Evolutionary conservation across 2,329 filamentous ascomycete genomes (phyloP).

Genomic region (Phyllosticta ampelicida): DNA sequence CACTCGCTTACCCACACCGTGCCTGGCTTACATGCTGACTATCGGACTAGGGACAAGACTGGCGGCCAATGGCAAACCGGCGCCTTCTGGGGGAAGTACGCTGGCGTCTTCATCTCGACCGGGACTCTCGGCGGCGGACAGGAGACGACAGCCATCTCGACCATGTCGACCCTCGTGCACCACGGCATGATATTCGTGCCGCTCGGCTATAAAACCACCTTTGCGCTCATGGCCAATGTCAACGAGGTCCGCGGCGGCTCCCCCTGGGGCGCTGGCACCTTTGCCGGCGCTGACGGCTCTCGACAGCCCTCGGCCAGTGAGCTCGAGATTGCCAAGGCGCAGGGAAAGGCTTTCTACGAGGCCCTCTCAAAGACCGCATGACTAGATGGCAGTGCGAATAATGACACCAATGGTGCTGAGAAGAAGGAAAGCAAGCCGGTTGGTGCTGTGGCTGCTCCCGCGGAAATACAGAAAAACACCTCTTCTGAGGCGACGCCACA

Average conservation of each 20-base stretch:
- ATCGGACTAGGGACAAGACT: slow-evolving; percentile 52
- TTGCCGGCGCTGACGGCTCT: slow-evolving; percentile 67
- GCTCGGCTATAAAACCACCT: slow-evolving; percentile 77
- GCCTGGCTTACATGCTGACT: too few relatives aligned
- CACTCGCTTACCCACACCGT: neutral
- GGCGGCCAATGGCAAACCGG: slow-evolving; percentile 74
- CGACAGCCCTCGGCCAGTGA: slow-evolving; percentile 69
- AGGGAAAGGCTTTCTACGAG: slow-evolving; percentile 80
- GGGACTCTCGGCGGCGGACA: slow-evolving; percentile 79
- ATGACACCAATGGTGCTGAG: slow-evolving; percentile 13
- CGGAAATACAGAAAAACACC: slow-evolving; percentile 14
- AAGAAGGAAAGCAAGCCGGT: slow-evolving; percentile 14
- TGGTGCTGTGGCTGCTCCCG: slow-evolving; percentile 16
- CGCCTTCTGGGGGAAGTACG: slow-evolving; percentile 76
- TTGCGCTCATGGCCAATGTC: slow-evolving; percentile 58
- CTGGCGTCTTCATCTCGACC: slow-evolving; percentile 85
- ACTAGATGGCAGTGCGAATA: slow-evolving; percentile 53
- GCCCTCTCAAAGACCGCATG: slow-evolving; percentile 64
- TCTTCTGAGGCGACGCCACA: slow-evolving; percentile 21
- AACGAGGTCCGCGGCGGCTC: slow-evolving; percentile 74
- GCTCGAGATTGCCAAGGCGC: slow-evolving; percentile 65
- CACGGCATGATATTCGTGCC: slow-evolving; percentile 97
- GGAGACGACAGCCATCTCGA: slow-evolving; percentile 71
- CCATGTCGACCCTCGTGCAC: slow-evolving; percentile 79
- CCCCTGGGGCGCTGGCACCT: slow-evolving; percentile 91